A percentile compares a stretch with the other conserved stretches of the same genome.
These are phyloP conservation scores for Zasmidium citrigriseum DNA, from an alignment of 2,329 filamentous ascomycete species.

Conservation along the genomic window DNA sequence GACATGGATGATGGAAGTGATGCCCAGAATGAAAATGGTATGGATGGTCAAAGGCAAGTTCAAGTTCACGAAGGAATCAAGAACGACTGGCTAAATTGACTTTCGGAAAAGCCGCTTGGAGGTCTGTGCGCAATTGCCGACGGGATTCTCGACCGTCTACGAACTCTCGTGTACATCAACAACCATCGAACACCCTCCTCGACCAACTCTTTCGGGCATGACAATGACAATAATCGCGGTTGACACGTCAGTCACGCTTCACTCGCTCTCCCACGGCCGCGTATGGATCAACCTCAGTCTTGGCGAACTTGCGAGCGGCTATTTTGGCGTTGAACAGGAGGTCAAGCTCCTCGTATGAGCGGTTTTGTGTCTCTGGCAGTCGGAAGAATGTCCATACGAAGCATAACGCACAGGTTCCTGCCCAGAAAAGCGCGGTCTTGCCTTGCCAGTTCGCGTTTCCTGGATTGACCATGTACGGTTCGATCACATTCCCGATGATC, in stretches of 20 bases:
- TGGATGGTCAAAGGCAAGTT: no score
- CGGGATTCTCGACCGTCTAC: no score
- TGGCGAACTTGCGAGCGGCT: constrained; percentile 29
- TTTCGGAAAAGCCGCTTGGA: no score
- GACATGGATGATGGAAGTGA: no score
- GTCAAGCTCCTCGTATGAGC: constrained; percentile 40
- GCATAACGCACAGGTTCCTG: constrained; percentile 18
- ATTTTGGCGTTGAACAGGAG: constrained; percentile 37
- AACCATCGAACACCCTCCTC: no score
- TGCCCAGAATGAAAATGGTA: no score
- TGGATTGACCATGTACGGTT: constrained; percentile 40
- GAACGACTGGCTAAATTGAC: no score
- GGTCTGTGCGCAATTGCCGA: no score
- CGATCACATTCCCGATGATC: constrained; percentile 34
- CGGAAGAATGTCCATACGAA: constrained; percentile 35
- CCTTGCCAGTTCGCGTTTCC: constrained; percentile 25
- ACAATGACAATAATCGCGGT: no score
- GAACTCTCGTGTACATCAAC: no score
- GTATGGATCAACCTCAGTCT: constrained; percentile 15
- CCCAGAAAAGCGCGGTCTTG: constrained; percentile 21
- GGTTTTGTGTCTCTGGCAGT: constrained; percentile 38
- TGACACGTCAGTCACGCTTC: constrained; percentile 4
- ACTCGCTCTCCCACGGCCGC: constrained; percentile 2
- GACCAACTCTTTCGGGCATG: no score
- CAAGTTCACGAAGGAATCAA: no score